phyloP scores from a whole-genome alignment of 306 rosid genomes.

The Cicer cuneatum region DNA sequence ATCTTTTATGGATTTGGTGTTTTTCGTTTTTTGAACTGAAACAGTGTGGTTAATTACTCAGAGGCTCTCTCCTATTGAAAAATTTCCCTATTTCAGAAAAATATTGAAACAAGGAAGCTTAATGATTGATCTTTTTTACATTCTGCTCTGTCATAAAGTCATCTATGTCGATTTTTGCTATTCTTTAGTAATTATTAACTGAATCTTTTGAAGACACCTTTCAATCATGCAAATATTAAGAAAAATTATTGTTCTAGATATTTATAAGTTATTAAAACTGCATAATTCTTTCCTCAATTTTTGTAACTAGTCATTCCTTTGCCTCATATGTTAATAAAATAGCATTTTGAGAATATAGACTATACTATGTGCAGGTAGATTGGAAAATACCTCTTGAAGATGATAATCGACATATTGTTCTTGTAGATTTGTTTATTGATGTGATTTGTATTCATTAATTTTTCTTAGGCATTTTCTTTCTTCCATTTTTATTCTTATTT shows the following conservation, averaged over 20 bases:
- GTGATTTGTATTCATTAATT: conserved; percentile 1
- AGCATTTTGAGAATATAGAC: neutral
- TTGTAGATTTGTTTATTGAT: neutral
- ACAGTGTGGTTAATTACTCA: neutral
- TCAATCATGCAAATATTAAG: neutral
- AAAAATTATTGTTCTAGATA: neutral
- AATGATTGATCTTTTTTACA: conserved; percentile 13
- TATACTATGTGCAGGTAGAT: neutral
- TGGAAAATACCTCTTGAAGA: neutral
- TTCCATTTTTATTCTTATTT: neutral
- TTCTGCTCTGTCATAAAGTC: neutral
- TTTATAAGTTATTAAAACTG: neutral
- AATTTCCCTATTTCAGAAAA: neutral
- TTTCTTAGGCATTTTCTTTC: neutral
- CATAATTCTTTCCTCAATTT: neutral
- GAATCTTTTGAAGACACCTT: neutral
- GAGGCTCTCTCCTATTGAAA: neutral
- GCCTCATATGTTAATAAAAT: neutral
- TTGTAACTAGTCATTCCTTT: neutral
- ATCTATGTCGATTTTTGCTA: neutral
- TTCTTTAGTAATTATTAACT: neutral
- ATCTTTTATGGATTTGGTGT: neutral
- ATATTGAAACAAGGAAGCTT: neutral
- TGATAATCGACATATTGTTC: conserved; percentile 13
- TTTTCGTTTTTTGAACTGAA: neutral